Percentiles rank a stretch among this genome's conserved stretches.
phyloP scores from a whole-genome alignment of 1,139 yeast species.

The Suhomyces guaymorum region DNA sequence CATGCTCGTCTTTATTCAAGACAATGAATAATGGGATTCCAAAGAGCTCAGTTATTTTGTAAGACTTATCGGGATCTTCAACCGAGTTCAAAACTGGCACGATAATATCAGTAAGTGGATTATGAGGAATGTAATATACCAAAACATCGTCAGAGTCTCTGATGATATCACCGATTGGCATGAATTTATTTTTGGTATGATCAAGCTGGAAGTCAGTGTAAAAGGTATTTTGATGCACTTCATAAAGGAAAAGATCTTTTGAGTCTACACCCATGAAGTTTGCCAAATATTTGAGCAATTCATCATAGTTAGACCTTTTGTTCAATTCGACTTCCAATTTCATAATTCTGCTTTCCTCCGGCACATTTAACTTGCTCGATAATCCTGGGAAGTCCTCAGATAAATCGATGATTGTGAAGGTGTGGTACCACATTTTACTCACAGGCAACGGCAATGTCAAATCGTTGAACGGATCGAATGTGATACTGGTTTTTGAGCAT shows the following conservation, averaged over 20 bases:
- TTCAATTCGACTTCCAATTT: conserved; percentile 69
- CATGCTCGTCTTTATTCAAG: conserved; percentile 49
- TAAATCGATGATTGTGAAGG: conserved; percentile 62
- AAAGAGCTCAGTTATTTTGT: conserved; percentile 44
- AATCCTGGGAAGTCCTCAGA: conserved; percentile 40
- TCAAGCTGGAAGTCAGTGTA: conserved; percentile 69
- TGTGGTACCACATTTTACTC: conserved; percentile 70
- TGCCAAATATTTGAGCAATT: conserved; percentile 62
- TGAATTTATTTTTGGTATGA: conserved; percentile 56
- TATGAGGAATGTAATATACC: conserved; percentile 65
- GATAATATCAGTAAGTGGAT: conserved; percentile 46
- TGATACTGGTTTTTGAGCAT: conserved; percentile 77
- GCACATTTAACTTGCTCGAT: conserved; percentile 14
- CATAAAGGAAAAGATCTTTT: conserved; percentile 58
- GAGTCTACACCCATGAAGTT: conserved; percentile 48
- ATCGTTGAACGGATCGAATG: conserved; percentile 94
- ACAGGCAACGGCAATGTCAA: conserved; percentile 87
- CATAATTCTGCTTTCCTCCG: conserved; percentile 23
- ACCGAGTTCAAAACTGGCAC: conserved; percentile 69
- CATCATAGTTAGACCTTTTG: conserved; percentile 64
- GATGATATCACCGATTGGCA: conserved; percentile 72
- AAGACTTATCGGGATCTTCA: conserved; percentile 42
- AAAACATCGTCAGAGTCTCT: conserved; percentile 62
- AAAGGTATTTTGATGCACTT: conserved; percentile 68
- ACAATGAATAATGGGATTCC: conserved; percentile 78